Conservation (phyloP, 2,329 filamentous ascomycete species). For the Aspergillus luchuensis region DNA sequence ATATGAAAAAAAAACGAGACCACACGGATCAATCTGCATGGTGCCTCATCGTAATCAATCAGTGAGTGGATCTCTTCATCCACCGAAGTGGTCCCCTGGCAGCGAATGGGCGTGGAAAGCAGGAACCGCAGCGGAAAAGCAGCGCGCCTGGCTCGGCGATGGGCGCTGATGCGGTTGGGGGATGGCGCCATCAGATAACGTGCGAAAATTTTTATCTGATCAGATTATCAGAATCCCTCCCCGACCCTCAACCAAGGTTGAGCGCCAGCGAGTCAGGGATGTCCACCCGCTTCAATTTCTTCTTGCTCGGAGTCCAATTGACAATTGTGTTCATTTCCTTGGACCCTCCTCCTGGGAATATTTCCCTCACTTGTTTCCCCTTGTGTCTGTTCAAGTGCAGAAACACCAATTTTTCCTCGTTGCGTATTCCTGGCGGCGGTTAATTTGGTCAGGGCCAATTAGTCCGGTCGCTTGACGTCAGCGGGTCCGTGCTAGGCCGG, state of each 20-base stretch:
- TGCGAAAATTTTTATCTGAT: slow-evolving; percentile 29
- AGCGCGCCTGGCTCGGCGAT: neutral
- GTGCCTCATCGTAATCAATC: slow-evolving; percentile 18
- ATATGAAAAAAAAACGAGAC: neutral
- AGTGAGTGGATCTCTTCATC: slow-evolving; percentile 6
- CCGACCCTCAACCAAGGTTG: slow-evolving; percentile 1
- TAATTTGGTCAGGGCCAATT: slow-evolving; percentile 1
- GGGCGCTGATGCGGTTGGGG: slow-evolving; percentile 6
- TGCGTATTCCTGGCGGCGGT: neutral
- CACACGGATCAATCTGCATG: slow-evolving; percentile 1
- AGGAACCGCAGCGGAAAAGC: neutral
- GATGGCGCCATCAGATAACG: slow-evolving; percentile 30
- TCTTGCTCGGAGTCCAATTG: neutral
- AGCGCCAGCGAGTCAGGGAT: neutral
- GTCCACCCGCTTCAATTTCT: neutral
- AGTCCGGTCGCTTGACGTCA: slow-evolving; percentile 9
- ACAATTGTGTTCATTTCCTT: neutral
- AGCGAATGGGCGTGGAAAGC: neutral
- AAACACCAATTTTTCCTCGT: neutral
- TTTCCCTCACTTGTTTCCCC: neutral
- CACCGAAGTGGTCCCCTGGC: slow-evolving; percentile 1
- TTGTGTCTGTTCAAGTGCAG: neutral
- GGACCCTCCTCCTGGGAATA: neutral
- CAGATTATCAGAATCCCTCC: slow-evolving; percentile 22
- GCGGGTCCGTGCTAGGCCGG: slow-evolving; percentile 8